Base-by-base conservation (phyloP, 2,329 filamentous ascomycete species). In the Colletotrichum sidae region DNA sequence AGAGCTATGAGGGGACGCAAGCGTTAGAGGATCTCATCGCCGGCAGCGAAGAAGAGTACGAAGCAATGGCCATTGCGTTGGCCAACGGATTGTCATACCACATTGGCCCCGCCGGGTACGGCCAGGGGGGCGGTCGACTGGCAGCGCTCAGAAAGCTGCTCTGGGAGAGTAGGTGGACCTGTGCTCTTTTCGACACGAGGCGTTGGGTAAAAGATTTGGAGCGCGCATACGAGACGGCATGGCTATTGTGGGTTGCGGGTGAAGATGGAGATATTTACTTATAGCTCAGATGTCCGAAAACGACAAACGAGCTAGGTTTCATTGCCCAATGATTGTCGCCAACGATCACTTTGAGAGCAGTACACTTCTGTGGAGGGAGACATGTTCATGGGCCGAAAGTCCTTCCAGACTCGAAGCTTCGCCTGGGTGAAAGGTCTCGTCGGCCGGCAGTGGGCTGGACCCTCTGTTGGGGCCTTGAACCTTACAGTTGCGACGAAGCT, bases 191-290 rank as follows among this genome's bases (percentile, higher is more conserved):
- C 75, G 89, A 99, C 77, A 99, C 96, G 6, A 87, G 84, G 71
- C 86, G 96, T 70, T 99, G 96, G 96, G 95, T 98, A 34, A 81
- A 84, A 51, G 94, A 98, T 78, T 80, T 99, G 17, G 96, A 99
- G 80, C 85, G 87, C 67, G 94, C 94, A 11, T 99, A 97, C 76
- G 90, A 92, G 69, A 88, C 92, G 75, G 94, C 94, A 15, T 99
- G 96, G 96, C 84, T 85, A 71, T 87, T 88, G 74, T 99, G 96
- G 95, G 93, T 94, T 44, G 84, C 82, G 45, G 94, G 93, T 11
- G 88, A 93, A 77, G 90, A 92, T n/a, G 94, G 95, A 8, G 96
- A 99, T 81, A 97, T 99, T 70, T 96, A 93, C 84, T 84, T 99
- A 47, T 84, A 65, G 47, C 39, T n/a, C 13, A 46, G 25, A 25